Conservation (phyloP, 345 rosid genomes). For the Excoecaria agallocha region DNA sequence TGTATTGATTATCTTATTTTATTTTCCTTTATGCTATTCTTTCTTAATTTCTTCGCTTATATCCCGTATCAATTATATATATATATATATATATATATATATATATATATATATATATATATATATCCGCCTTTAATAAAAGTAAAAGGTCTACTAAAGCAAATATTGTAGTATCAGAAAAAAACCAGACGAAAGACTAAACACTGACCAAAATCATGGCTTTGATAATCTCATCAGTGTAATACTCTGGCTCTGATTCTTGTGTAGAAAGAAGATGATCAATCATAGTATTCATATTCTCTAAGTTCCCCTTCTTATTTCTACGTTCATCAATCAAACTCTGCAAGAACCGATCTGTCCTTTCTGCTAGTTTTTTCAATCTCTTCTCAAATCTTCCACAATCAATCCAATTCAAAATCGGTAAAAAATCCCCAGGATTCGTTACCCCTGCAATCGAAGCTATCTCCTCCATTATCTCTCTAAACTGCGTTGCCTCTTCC, state of each 20-base stretch:
- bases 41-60: no score
- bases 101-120: no score
- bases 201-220: constrained; percentile 27
- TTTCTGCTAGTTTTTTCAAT: constrained; percentile 17
- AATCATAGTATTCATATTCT: constrained; percentile 36
- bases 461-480: constrained; percentile 35
- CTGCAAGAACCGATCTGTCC: constrained; percentile 44
- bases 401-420: constrained; percentile 41
- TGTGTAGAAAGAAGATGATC: constrained; percentile 45
- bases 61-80: no score
- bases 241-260: constrained; percentile 39
- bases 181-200: background rate
- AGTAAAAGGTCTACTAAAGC: no score
- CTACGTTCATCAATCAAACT: constrained; percentile 48
- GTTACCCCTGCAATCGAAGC: constrained; percentile 26
- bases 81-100: no score
- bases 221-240: constrained; percentile 51
- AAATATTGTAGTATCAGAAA: background rate
- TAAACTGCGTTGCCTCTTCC: constrained; percentile 25
- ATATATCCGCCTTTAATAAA: no score
- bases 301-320: background rate
- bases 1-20: no score
- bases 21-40: no score
- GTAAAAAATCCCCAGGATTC: constrained; percentile 48
- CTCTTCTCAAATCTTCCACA: constrained; percentile 25